Base-by-base conservation (phyloP, 2,329 filamentous ascomycete species). In the Aplosporella prunicola region DNA sequence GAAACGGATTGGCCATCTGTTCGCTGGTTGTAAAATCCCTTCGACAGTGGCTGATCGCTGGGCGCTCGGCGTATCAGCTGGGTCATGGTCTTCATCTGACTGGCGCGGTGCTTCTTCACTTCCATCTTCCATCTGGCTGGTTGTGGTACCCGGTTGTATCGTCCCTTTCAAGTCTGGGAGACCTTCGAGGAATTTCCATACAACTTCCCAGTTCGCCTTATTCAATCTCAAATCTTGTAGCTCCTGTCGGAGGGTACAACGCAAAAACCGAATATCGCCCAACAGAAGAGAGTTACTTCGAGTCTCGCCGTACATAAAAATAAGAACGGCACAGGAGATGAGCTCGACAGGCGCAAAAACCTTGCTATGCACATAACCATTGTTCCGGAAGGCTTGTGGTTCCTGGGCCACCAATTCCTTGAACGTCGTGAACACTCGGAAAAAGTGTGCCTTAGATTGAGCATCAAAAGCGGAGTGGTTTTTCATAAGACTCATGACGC, bases 331-430 rank as follows among this genome's bases (percentile, higher is more conserved):
- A 3, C 57, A 49, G 9, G 50, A 54, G 2, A 61, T 45, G 43
- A 62, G 48, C 28, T 61, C 58, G 3, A 62, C 33, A n/a, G 57
- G 57, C 4, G 57, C 50, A 35, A 61, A 61, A 0, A 51, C 57
- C 33, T 56, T 51, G 5, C 53, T 51, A 20, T 48, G 46, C 8
- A 35, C 39, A 22, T 50, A 47, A 0, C 23, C 45, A 11, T 45
- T 47, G 16, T 60, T 54, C 1, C 46, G 51, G 40, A 61, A 61
- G 0, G 44, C 46, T 20, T 52, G 35, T 2, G 51, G 36, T 32
- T 58, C 48, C 9, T 45, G 20, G 5, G 52, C 39, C 9, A 55
- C 39, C 4, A 60, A 48, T 5, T 51, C 47, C 9, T 45, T 42
- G 26, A 58, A 55, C 0, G 45, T 55, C 11, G 40, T 54, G 48